Evolutionary conservation across 176 grass and related monocot genomes (phyloP).

Genomic region (Ensete ventricosum): DNA sequence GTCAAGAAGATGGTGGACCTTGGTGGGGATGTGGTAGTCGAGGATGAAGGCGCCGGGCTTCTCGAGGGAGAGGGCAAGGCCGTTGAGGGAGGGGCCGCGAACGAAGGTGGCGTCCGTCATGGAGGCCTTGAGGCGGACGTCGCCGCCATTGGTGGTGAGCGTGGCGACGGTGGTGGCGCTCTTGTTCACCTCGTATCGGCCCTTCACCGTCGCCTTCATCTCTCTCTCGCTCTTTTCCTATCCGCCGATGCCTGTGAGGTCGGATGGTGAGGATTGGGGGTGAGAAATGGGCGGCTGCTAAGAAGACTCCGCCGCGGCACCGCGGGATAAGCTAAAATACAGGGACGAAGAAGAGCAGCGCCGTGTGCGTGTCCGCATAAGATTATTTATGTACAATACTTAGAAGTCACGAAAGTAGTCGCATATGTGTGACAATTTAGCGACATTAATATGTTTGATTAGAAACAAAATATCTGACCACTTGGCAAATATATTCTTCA

Average conservation of each 20-base stretch:
- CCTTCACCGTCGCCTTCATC: conserved; percentile 81
- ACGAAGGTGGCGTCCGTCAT: conserved; percentile 71
- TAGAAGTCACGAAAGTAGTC: too few species aligned
- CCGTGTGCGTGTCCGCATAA: too few species aligned
- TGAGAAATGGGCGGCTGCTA: conserved; percentile 7
- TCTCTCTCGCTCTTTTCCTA: not conserved
- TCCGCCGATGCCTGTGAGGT: not conserved
- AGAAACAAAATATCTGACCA: too few species aligned
- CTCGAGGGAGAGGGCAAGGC: conserved; percentile 70
- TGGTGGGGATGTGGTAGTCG: conserved; percentile 56
- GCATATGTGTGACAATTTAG: too few species aligned
- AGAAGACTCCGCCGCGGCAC: not conserved
- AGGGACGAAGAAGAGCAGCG: too few species aligned
- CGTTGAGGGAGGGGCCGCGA: conserved; percentile 53
- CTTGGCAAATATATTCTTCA: too few species aligned
- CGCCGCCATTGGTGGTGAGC: conserved; percentile 34
- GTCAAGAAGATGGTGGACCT: conserved; percentile 9
- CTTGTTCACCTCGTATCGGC: conserved; percentile 59
- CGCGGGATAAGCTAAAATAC: too few species aligned
- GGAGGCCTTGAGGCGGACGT: conserved; percentile 64
- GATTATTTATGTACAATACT: too few species aligned
- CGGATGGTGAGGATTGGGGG: conserved; percentile 5
- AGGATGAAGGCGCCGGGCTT: conserved; percentile 79
- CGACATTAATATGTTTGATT: too few species aligned
- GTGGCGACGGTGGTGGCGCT: conserved; percentile 28